Percentiles rank a stretch among this genome's conserved stretches.
Evolutionary conservation across 345 rosid species (phyloP).

Genomic region (Hevea brasiliensis): DNA sequence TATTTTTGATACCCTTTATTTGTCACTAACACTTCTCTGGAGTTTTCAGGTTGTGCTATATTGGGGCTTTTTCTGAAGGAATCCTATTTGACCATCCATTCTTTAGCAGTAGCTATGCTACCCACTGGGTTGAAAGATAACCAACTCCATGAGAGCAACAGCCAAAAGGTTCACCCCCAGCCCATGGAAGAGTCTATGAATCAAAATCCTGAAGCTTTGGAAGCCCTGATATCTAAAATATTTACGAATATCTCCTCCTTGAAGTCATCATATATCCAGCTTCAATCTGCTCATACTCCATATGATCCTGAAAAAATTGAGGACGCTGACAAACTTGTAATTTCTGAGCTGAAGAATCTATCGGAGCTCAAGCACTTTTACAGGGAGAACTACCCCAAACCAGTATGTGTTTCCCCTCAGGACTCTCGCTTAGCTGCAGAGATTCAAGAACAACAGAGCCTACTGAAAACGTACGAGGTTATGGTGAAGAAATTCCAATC

Average conservation of each 20-base stretch:
- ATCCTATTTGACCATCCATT: conserved; percentile 18
- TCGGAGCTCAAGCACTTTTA: conserved; percentile 76
- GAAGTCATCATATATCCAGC: conserved; percentile 81
- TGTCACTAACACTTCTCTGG: background rate
- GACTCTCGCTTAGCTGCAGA: conserved; percentile 88
- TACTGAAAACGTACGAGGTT: conserved; percentile 78
- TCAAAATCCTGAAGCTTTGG: conserved; percentile 75
- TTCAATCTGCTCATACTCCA: conserved; percentile 81
- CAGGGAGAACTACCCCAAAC: conserved; percentile 74
- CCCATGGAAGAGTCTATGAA: conserved; percentile 77
- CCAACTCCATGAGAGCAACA: conserved; percentile 69
- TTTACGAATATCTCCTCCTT: conserved; percentile 71
- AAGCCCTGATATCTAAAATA: conserved; percentile 66
- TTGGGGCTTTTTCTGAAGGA: conserved; percentile 18
- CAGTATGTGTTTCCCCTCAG: conserved; percentile 63
- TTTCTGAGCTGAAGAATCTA: conserved; percentile 73
- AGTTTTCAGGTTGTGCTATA: conserved; percentile 32
- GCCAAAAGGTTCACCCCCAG: conserved; percentile 81
- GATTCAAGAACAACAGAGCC: conserved; percentile 84
- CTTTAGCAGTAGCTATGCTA: conserved; percentile 62
- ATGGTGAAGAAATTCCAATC: conserved; percentile 89
- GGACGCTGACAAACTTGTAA: conserved; percentile 76
- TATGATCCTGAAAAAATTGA: conserved; percentile 86
- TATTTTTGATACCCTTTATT: background rate
- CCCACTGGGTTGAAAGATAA: conserved; percentile 74